Evolutionary conservation across 108 stramenopile genomes (phyloP).

Genomic region (Bacterosira constricta): DNA sequence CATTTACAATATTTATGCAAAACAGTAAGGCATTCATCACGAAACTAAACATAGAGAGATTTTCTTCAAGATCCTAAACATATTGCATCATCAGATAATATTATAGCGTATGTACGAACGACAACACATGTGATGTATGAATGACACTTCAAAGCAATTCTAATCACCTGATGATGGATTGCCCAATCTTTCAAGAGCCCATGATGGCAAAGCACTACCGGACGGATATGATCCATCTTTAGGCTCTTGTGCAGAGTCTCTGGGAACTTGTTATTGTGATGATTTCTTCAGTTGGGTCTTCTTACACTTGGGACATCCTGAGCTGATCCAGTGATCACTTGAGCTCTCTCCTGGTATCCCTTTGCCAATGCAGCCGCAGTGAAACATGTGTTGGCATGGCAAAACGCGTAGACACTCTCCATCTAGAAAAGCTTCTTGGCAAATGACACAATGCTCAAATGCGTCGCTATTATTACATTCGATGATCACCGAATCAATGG

Average conservation of each 20-base stretch:
- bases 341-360: constrained; percentile 68
- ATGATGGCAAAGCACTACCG: constrained; percentile 68
- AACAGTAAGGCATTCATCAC: no score
- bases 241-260: neutral
- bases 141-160: no score
- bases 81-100: no score
- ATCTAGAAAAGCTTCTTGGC: constrained; percentile 69
- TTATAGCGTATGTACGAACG: no score
- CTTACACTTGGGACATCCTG: constrained; percentile 82
- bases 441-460: constrained; percentile 72
- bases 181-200: constrained; percentile 63
- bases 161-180: constrained; percentile 10
- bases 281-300: constrained; percentile 22
- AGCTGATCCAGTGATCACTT: constrained; percentile 56
- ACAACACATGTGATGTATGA: no score
- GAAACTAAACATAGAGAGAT: no score
- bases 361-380: constrained; percentile 80
- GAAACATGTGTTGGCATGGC: constrained; percentile 87
- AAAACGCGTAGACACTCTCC: constrained; percentile 83
- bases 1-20: no score
- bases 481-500: neutral
- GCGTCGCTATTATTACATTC: constrained; percentile 1
- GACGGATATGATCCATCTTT: constrained; percentile 9
- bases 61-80: no score
- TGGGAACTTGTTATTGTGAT: neutral